These are phyloP conservation scores for Talaromyces islandicus DNA, from an alignment of 2,329 filamentous ascomycete species.

Conservation along the genomic window DNA sequence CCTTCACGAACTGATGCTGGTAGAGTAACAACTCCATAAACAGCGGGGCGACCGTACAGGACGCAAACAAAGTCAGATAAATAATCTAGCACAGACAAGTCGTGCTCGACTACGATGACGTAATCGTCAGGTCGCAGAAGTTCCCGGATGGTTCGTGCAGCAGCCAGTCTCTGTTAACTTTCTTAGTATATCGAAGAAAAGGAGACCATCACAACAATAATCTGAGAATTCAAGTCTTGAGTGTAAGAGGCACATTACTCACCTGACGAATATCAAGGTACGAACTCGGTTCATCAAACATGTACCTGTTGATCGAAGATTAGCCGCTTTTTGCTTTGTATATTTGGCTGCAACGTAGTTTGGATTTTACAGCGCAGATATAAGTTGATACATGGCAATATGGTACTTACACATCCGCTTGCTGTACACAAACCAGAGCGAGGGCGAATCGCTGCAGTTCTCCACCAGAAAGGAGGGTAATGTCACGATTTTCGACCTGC, in stretches of 20 bases:
- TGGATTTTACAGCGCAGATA: not conserved
- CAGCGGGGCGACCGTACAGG: slow-evolving; percentile 88
- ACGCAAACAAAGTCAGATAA: slow-evolving; percentile 98
- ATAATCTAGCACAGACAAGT: slow-evolving; percentile 96
- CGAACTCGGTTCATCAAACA: slow-evolving; percentile 99
- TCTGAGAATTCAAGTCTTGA: not conserved
- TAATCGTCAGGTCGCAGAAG: slow-evolving; percentile 86
- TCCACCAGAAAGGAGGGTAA: slow-evolving; percentile 86
- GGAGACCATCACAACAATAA: not conserved
- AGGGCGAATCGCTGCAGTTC: slow-evolving; percentile 98
- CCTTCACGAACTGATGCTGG: slow-evolving; percentile 95
- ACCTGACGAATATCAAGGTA: slow-evolving; percentile 74
- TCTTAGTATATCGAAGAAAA: not conserved
- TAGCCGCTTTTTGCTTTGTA: not conserved
- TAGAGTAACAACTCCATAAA: slow-evolving; percentile 96
- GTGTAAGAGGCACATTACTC: not conserved
- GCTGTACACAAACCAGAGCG: slow-evolving; percentile 88
- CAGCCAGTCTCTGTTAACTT: slow-evolving; percentile 84
- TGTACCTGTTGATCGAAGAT: slow-evolving; percentile 55
- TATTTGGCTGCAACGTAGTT: not conserved
- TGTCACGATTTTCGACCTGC: slow-evolving; percentile 87
- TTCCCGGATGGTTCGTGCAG: slow-evolving; percentile 85
- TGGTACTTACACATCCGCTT: slow-evolving; percentile 70
- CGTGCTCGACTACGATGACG: slow-evolving; percentile 98
- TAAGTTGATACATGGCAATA: not conserved